Conservation (phyloP, 2,329 filamentous ascomycete species). For the Colletotrichum sublineola region DNA sequence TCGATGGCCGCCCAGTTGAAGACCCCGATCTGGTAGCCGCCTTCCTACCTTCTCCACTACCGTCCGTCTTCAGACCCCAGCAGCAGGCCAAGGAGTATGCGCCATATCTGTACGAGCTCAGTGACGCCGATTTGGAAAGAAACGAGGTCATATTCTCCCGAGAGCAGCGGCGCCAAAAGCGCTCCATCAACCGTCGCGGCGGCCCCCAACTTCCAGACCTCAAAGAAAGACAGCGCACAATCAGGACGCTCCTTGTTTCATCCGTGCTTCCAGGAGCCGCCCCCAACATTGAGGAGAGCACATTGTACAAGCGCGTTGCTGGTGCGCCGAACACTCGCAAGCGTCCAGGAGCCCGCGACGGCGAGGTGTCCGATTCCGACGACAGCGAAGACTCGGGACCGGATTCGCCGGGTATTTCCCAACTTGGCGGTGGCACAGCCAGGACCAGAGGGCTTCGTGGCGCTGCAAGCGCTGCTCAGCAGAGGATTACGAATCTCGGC, state of each 20-base stretch:
- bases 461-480: conserved; percentile 87
- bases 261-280: conserved; percentile 92
- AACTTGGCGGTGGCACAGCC: conserved; percentile 82
- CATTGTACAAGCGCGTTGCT: conserved; percentile 84
- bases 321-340: conserved; percentile 69
- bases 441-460: conserved; percentile 90
- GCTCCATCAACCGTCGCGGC: conserved; percentile 92
- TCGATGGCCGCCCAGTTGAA: conserved; percentile 93
- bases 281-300: conserved; percentile 82
- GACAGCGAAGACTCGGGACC: conserved; percentile 90
- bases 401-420: conserved; percentile 85
- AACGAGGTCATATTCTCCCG: conserved; percentile 94
- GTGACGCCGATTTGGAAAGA: conserved; percentile 88
- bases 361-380: conserved; percentile 87
- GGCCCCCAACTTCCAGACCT: conserved; percentile 95
- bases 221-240: conserved; percentile 92
- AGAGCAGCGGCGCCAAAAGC: conserved; percentile 94
- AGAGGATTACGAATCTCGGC: conserved; percentile 84
- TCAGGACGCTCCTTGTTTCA: conserved; percentile 91
- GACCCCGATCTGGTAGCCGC: conserved; percentile 89
- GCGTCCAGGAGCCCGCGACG: conserved; percentile 69
- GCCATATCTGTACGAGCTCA: conserved; percentile 94
- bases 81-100: conserved; percentile 95
- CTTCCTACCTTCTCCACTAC: conserved; percentile 87
- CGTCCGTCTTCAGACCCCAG: conserved; percentile 87